These are phyloP conservation scores for Xylariaceae sp. DNA, from an alignment of 2,329 filamentous ascomycete species.

Conservation along the genomic window DNA sequence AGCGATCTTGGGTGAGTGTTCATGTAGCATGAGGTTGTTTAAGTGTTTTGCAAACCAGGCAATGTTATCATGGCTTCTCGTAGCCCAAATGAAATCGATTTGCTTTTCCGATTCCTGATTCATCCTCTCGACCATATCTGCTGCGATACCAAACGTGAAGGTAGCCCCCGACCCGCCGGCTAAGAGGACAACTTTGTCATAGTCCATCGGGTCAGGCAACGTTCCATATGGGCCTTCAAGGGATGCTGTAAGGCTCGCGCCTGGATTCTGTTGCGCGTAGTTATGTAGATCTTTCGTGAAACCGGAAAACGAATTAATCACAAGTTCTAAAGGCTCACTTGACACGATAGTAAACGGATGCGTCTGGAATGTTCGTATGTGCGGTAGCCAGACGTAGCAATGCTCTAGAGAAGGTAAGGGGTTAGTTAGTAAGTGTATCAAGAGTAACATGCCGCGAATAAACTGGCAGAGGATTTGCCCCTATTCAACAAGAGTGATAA, in stretches of 20 bases:
- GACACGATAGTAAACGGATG: conserved; percentile 62
- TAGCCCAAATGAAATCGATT: conserved; percentile 48
- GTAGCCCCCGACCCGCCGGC: conserved; percentile 60
- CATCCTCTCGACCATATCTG: conserved; percentile 43
- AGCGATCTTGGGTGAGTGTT: conserved; percentile 35
- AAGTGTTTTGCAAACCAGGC: conserved; percentile 39
- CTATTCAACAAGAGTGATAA: too few species aligned
- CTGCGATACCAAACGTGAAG: conserved; percentile 50
- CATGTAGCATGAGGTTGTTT: conserved; percentile 35
- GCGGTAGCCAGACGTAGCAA: conserved; percentile 61
- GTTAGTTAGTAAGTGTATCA: background rate
- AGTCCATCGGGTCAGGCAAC: conserved; percentile 47
- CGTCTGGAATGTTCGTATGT: conserved; percentile 52
- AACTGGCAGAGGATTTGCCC: too few species aligned
- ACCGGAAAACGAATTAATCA: conserved; percentile 55
- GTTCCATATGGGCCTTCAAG: conserved; percentile 59
- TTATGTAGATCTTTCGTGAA: conserved; percentile 55
- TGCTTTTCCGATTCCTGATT: conserved; percentile 33
- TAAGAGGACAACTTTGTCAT: conserved; percentile 55
- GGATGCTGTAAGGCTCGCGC: conserved; percentile 45
- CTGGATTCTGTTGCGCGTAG: conserved; percentile 47
- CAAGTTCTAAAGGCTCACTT: conserved; percentile 51
- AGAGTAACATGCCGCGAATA: too few species aligned
- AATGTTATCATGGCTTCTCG: conserved; percentile 39
- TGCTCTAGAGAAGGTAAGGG: conserved; percentile 36